Percentiles rank a stretch among this genome's conserved stretches.
phyloP scores from a whole-genome alignment of 2,329 filamentous ascomycete species.

The Talaromyces atroroseus region DNA sequence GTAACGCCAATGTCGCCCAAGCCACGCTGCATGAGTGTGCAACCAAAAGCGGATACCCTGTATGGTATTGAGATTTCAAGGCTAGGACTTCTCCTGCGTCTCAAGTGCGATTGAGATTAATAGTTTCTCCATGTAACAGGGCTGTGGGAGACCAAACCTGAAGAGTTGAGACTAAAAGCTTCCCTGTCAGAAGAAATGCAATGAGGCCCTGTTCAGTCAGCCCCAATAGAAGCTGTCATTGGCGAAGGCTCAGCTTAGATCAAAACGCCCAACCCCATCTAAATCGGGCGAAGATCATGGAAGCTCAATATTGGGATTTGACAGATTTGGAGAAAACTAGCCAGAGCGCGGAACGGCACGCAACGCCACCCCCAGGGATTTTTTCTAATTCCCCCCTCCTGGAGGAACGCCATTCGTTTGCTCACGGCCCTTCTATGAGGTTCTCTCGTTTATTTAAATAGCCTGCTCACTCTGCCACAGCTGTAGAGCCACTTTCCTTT shows the following conservation, averaged over 20 bases:
- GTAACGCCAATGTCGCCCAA: not conserved
- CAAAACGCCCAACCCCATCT: not conserved
- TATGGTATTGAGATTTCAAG: constrained; percentile 1
- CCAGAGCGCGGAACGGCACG: constrained; percentile 1
- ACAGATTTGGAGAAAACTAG: constrained; percentile 5
- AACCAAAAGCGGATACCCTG: constrained; percentile 3
- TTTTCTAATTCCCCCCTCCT: not conserved
- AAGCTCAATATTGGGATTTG: constrained; percentile 9
- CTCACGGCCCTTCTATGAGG: not conserved
- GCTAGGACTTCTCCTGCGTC: constrained; percentile 11
- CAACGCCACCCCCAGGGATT: constrained; percentile 4
- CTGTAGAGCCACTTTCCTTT: not conserved
- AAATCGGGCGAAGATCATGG: constrained; percentile 4
- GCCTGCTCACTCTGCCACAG: not conserved
- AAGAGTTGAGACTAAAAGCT: not conserved
- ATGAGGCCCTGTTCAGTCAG: not conserved
- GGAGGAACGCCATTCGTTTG: not conserved
- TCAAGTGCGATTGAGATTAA: constrained; percentile 3
- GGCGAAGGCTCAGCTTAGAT: not conserved
- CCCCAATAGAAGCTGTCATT: not conserved
- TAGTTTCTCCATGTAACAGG: constrained; percentile 11
- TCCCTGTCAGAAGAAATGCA: not conserved
- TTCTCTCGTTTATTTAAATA: not conserved
- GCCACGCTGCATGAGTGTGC: constrained; percentile 9
- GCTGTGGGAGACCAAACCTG: not conserved